Evolutionary conservation across 2,329 filamentous ascomycete genomes (phyloP).

Genomic region (Diaporthe capsici): DNA sequence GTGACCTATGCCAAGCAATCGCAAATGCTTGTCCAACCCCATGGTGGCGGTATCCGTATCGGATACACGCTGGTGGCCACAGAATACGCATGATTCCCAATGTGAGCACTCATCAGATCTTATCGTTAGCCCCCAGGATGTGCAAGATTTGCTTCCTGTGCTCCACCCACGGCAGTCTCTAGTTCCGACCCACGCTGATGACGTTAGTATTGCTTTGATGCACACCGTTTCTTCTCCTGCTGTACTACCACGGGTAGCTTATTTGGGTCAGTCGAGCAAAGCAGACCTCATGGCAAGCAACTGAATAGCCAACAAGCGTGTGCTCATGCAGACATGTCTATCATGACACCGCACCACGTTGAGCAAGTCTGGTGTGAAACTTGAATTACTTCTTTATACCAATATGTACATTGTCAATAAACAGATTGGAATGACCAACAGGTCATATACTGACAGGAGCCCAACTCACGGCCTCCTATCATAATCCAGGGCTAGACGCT

Average conservation of each 20-base stretch:
- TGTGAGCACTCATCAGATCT: background rate
- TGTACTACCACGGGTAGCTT: background rate
- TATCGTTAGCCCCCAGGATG: background rate
- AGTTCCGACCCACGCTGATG: constrained; percentile 14
- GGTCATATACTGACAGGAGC: background rate
- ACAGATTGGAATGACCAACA: background rate
- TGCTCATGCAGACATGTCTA: background rate
- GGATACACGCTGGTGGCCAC: no score
- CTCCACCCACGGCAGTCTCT: constrained; percentile 5
- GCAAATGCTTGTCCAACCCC: no score
- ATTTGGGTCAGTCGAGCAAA: background rate
- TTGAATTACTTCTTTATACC: background rate
- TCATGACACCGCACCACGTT: background rate
- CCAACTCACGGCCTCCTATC: background rate
- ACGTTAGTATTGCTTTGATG: background rate
- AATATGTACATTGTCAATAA: background rate
- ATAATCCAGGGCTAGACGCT: background rate
- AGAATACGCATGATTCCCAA: background rate
- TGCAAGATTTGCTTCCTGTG: constrained; percentile 3
- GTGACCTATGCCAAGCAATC: no score
- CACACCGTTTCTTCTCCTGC: background rate
- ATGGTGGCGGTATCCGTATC: background rate
- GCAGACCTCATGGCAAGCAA: background rate
- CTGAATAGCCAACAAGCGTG: background rate
- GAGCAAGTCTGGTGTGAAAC: background rate